Conservation (phyloP, 768 basidiomycete genomes). For the Lentinula guzmanii region DNA sequence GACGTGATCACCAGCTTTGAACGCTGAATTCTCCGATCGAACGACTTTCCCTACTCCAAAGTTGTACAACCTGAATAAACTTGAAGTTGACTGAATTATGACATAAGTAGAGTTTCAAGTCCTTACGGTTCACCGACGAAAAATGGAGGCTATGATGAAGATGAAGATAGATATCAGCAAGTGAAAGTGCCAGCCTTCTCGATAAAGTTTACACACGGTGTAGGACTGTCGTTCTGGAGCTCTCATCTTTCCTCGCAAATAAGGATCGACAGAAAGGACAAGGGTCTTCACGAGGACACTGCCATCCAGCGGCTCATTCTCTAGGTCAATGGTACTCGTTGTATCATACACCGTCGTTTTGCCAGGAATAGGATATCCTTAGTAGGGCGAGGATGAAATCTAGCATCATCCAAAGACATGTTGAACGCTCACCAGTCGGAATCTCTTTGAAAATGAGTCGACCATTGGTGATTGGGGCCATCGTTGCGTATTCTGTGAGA, state of each 20-base stretch:
- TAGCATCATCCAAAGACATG: neutral
- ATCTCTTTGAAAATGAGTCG: constrained; percentile 22
- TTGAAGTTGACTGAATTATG: neutral
- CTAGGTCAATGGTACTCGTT: constrained; percentile 27
- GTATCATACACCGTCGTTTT: constrained; percentile 23
- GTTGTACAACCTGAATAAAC: constrained; percentile 7
- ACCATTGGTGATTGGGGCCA: constrained; percentile 14
- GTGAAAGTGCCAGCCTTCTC: too few relatives aligned
- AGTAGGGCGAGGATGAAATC: neutral
- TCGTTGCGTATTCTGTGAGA: neutral
- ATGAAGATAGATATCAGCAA: neutral
- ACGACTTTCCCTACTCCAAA: constrained; percentile 14
- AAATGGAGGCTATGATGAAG: constrained; percentile 1
- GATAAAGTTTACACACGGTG: neutral
- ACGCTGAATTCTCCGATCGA: constrained; percentile 11
- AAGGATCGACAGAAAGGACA: constrained; percentile 29
- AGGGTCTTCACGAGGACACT: constrained; percentile 28
- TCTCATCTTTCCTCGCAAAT: constrained; percentile 23
- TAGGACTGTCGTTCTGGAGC: constrained; percentile 11
- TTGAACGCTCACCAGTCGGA: constrained; percentile 10
- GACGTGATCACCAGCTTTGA: constrained; percentile 19
- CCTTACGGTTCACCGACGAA: constrained; percentile 11
- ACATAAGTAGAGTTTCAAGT: neutral
- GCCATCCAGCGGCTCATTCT: constrained; percentile 20
- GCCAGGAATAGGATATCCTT: constrained; percentile 17